Conservation (phyloP, 2,329 filamentous ascomycete genomes). For the Botrytis tulipae region DNA sequence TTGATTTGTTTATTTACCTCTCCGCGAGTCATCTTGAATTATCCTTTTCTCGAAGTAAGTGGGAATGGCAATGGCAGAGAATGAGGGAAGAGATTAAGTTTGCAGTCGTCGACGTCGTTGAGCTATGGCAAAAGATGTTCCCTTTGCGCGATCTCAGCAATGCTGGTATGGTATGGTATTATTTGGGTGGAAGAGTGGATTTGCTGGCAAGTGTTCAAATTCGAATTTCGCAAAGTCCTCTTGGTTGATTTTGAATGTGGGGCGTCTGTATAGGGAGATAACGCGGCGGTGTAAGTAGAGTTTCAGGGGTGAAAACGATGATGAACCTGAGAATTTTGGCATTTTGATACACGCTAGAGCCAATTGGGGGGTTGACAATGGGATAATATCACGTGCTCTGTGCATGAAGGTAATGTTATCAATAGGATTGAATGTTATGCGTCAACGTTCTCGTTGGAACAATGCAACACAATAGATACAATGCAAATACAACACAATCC, state of each 20-base stretch:
- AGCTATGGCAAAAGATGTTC: conserved; percentile 18
- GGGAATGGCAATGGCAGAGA: not conserved
- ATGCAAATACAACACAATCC: too few relatives aligned
- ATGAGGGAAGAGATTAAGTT: not conserved
- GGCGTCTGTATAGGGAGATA: conserved; percentile 8
- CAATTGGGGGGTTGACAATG: not conserved
- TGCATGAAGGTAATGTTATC: not conserved
- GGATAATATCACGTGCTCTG: not conserved
- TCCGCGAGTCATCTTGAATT: conserved; percentile 29
- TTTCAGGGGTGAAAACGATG: not conserved
- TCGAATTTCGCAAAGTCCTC: conserved; percentile 4
- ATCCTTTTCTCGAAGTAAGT: conserved; percentile 5
- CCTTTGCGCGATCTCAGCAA: conserved; percentile 11
- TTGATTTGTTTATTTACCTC: conserved; percentile 25
- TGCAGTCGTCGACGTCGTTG: conserved; percentile 5
- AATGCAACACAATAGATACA: too few relatives aligned
- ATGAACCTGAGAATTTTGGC: not conserved
- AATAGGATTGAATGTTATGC: not conserved
- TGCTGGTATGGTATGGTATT: not conserved
- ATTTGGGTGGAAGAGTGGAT: conserved; percentile 8
- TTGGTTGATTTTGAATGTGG: conserved; percentile 16
- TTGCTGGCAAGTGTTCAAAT: conserved; percentile 10
- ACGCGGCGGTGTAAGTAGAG: conserved; percentile 11
- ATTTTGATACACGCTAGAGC: not conserved
- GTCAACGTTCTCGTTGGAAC: not conserved